Evolutionary conservation across 176 grass and related monocot species (phyloP), one percentile per base, ranked within the genome.

Genomic region (Eleusine indica): DNA sequence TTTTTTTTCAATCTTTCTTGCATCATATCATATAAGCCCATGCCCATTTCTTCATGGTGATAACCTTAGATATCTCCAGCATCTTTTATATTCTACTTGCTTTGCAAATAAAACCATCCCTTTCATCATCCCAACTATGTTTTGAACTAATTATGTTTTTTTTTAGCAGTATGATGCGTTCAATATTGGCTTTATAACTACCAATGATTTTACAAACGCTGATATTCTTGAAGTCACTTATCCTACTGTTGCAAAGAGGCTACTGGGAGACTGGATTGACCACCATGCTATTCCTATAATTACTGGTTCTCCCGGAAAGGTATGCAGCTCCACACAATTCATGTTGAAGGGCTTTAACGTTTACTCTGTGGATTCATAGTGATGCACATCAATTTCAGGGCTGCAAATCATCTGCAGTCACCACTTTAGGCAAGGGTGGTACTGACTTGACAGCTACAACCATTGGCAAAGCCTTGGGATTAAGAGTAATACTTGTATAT

Each of bases 161-260:
- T 71, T 71, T 71, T 85, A 35, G 78, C 92, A 97, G 95, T 97
- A 97, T 74, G 95, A 97, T 79, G 90, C 93, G 16, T 96, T 96
- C 83, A 88, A 96, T 85, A 89, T 92, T 78, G 95, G 95, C 46
- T 89, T 97, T 81, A 94, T 97, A 91, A 94, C 95, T n/a, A 97
- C 92, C 15, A 92, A 97, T 56, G 95, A 97, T 69, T 97, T 97
- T 48, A 97, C 89, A 57, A 97, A 94, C 91, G 95, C 95, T 22
- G 95, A 94, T 68, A 97, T 97, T 83, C 93, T 94, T 56, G 95
- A 97, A 85, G 95, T 89, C 39, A 97, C 92, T 89, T 97, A 97
- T 88, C 90, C 95, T 76, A 88, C 95, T 76, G 79, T 97, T 57
- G 95, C 92, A 25, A 97, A 94, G 88, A 97, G 92, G 83, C 84